phyloP scores from a whole-genome alignment of 192 early-diverging fungal genomes.

The Fimicolochytrium jonesii region DNA sequence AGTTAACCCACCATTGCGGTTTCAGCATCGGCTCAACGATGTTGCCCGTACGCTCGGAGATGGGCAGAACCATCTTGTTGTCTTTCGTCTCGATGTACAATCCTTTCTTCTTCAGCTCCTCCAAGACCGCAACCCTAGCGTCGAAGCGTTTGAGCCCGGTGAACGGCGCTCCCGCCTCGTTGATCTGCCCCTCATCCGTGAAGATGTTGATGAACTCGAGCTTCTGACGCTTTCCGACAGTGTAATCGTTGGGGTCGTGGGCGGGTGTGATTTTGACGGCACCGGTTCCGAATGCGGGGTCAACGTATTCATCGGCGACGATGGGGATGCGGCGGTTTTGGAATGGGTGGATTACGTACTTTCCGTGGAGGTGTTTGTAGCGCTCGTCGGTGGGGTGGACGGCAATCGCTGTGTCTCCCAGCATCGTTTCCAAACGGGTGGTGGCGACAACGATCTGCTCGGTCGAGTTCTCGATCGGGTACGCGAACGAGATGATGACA shows the following conservation, averaged over 20 bases:
- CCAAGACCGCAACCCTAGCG: slow-evolving; percentile 80
- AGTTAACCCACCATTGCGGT: slow-evolving; percentile 99
- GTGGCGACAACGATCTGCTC: slow-evolving; percentile 95
- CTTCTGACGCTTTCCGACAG: slow-evolving; percentile 90
- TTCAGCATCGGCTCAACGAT: slow-evolving; percentile 97
- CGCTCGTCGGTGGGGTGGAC: slow-evolving; percentile 90
- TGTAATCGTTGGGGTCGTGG: slow-evolving; percentile 96
- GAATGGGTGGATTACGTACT: slow-evolving; percentile 92
- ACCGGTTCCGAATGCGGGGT: slow-evolving; percentile 94
- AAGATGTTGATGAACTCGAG: slow-evolving; percentile 95
- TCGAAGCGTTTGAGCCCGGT: slow-evolving; percentile 86
- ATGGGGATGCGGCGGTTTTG: slow-evolving; percentile 85
- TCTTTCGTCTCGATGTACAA: slow-evolving; percentile 80
- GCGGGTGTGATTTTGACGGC: slow-evolving; percentile 99
- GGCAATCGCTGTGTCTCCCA: slow-evolving; percentile 95
- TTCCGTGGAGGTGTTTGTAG: slow-evolving; percentile 94
- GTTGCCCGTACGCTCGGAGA: slow-evolving; percentile 85
- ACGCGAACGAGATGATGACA: slow-evolving; percentile 92
- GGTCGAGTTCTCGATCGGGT: slow-evolving; percentile 76
- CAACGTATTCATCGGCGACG: slow-evolving; percentile 81
- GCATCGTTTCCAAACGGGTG: slow-evolving; percentile 99
- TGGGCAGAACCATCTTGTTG: slow-evolving; percentile 92
- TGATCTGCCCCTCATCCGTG: slow-evolving; percentile 94
- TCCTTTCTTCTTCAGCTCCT: slow-evolving; percentile 83
- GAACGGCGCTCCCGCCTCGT: slow-evolving; percentile 86